Evolutionary conservation across 306 rosid genomes (phyloP), one percentile per base, ranked within the genome.

Genomic region (Crataegus laevigata): DNA sequence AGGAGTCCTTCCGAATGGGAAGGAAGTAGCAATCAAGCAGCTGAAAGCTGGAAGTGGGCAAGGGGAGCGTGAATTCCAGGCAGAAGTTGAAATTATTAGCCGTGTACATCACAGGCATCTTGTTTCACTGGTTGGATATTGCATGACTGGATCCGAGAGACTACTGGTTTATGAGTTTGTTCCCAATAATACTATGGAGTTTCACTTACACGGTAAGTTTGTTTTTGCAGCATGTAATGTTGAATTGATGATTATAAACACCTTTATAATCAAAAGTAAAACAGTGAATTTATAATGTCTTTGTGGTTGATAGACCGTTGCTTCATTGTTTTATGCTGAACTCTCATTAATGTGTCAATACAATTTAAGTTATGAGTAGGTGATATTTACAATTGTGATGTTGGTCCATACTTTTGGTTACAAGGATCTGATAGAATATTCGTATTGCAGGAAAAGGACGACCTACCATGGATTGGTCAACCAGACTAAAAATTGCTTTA

Each of bases 71-170:
- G 99, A 94, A 62, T 94, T 94, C 78, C 96, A 92, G 82, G 96
- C 99, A 2, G 99, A 94, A 82, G 96, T 94, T 2, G 99, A 94
- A 75, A 94, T 92, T 13, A 94, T 94, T 80, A 94, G 99, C 81
- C 91, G 99, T 42, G 99, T 94, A 18, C 99, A 94, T 83, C 99
- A 94, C 80, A 87, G 87, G 50, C 99, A 94, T 79, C 97, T 94
- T 57, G 99, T 94, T 71, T 94, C 97, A 51, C 85, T 94, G 82
- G 99, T 94, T 70, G 99, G 99, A 57, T 92, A 90, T 80, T 94
- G 97, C 84, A 91, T 81, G 75, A 82, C 90, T 36, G 99, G 99
- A 30, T 34, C 84, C 17, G 85, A 88, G 81, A 88, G 96, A 84
- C 83, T 94, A 65, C 96, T 94, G 75, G 99, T 94, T 75, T 94